Evolutionary conservation across 1,284 basidiomycete genomes (phyloP), one percentile per base, ranked within the genome.

Genomic region (Phellopilus nigrolimitatus): DNA sequence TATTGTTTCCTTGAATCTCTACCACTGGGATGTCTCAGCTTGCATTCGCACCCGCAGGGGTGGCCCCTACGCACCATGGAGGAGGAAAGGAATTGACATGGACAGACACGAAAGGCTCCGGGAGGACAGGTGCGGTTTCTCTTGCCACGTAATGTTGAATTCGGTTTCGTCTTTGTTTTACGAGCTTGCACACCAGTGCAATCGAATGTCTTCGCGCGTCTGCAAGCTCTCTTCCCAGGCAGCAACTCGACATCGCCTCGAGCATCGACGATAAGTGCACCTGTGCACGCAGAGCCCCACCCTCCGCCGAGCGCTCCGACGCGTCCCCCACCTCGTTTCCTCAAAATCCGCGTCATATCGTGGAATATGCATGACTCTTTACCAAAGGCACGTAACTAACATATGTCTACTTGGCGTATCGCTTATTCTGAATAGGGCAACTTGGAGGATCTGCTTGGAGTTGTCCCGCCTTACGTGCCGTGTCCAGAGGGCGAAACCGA

Each of bases 291-390:
- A 21, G 33, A 45, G 4, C 28, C 45, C 13, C 24, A 36, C 30
- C 22, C 34, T 2, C 15, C 45, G 9, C 6, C 40, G 38, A 41
- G 4, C 22, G 15, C 31, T 44, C 64, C 62, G 19, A 57, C 62
- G 7, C 65, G 53, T 12, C 62, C 63, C 22, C 59, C 64, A 1
- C 69, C 69, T 8, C 68, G 68, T 53, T 72, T 68, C 58, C 63
- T 79, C 15, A 79, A 79, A 58, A 64, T 78, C 10, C 65, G 74
- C 24, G 72, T 79, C 47, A 46, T 79, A 25, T 74, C 76, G 28
- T 80, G 87, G 87, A 89, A 88, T 61, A 89, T 88, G 86, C 82
- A 88, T 58, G 82, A 88, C 59, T 80, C 80, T 0, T 61, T 88
- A 4, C 85, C 85, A 27, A 88, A 85, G 75, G 83, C 81, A 31